These are phyloP conservation scores for Trypanosoma grayi DNA, from an alignment of 208 protist species.

Conservation along the genomic window DNA sequence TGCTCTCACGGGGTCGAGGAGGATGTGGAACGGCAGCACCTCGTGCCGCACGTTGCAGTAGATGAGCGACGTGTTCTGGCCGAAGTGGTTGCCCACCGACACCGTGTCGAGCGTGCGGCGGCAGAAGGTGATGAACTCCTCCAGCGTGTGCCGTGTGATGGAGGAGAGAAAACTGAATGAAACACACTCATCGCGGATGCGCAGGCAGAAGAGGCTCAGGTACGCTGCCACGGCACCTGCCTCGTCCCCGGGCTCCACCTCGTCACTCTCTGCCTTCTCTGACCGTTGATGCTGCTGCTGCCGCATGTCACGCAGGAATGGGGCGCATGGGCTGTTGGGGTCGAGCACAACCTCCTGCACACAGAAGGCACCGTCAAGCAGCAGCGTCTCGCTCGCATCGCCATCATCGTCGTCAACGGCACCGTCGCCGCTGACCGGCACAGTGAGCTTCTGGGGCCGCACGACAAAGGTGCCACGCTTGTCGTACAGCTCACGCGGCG, in stretches of 20 bases:
- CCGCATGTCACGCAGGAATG: conserved; percentile 27
- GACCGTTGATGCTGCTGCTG: conserved; percentile 8
- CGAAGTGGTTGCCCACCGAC: conserved; percentile 81
- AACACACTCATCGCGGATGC: conserved; percentile 57
- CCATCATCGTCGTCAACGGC: conserved; percentile 49
- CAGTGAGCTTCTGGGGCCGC: conserved; percentile 44
- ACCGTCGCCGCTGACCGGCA: conserved; percentile 31
- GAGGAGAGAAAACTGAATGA: conserved; percentile 75
- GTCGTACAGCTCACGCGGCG: conserved; percentile 4
- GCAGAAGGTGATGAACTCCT: conserved; percentile 68
- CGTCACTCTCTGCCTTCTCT: neutral
- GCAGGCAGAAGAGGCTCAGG: conserved; percentile 60
- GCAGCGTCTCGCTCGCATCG: conserved; percentile 30
- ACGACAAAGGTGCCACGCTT: conserved; percentile 27
- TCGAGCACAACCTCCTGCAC: conserved; percentile 39
- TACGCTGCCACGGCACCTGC: no score
- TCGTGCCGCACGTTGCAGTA: conserved; percentile 81
- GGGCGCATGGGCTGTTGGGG: conserved; percentile 31
- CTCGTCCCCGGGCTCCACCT: no score
- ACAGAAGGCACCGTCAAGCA: conserved; percentile 45
- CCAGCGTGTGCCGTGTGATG: conserved; percentile 50
- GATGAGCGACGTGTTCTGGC: conserved; percentile 62
- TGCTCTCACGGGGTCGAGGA: conserved; percentile 30
- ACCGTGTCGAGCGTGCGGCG: conserved; percentile 67
- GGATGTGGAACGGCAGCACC: conserved; percentile 63